Evolutionary conservation across 2,329 filamentous ascomycete species (phyloP).

Genomic region (Fusarium sacchari): DNA sequence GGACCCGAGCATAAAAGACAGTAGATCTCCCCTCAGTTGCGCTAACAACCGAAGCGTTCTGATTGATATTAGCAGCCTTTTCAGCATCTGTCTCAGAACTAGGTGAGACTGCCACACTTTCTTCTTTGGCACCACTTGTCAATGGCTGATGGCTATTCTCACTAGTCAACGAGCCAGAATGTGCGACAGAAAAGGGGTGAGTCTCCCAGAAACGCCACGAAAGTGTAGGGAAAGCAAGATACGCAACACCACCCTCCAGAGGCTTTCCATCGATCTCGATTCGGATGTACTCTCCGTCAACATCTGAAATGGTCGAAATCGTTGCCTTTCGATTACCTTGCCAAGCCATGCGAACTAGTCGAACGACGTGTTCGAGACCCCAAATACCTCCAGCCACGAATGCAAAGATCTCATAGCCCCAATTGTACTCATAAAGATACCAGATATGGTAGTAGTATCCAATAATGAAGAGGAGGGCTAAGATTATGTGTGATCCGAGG

Average conservation of each 20-base stretch:
- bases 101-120: conserved; percentile 13
- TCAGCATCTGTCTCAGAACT: neutral
- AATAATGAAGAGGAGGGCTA: conserved; percentile 48
- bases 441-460: conserved; percentile 51
- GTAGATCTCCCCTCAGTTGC: neutral
- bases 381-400: conserved; percentile 43
- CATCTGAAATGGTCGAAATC: conserved; percentile 39
- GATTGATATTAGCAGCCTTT: neutral
- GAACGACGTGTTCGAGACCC: conserved; percentile 46
- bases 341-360: conserved; percentile 40
- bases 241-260: conserved; percentile 46
- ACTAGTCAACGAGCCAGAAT: neutral
- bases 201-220: conserved; percentile 51
- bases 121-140: neutral
- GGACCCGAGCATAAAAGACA: conserved; percentile 33
- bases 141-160: neutral
- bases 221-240: conserved; percentile 50
- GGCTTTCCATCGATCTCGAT: conserved; percentile 44
- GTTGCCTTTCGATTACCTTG: conserved; percentile 38
- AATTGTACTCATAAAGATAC: conserved; percentile 48
- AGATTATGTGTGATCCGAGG: conserved; percentile 45
- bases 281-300: conserved; percentile 46
- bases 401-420: conserved; percentile 53
- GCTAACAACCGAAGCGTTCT: neutral
- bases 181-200: conserved; percentile 50